Evolutionary conservation across 441 rosid species (phyloP).

Genomic region (Adansonia rubrostipa): DNA sequence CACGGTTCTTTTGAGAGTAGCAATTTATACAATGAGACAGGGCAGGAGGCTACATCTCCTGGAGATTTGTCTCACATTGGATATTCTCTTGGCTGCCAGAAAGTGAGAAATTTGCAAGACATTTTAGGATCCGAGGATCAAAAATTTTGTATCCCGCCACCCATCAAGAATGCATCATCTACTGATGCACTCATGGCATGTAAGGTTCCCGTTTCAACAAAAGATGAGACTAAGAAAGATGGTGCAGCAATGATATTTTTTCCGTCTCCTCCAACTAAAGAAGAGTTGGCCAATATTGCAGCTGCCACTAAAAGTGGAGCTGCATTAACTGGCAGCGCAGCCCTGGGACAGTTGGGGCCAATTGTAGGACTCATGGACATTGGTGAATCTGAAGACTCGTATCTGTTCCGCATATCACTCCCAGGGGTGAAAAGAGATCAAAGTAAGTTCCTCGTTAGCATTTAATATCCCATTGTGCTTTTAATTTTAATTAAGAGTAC

Average conservation of each 20-base stretch:
- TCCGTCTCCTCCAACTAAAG: constrained; percentile 39
- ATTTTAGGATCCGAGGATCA: neutral
- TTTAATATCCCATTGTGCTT: neutral
- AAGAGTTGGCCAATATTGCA: constrained; percentile 39
- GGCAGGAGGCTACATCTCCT: too few relatives aligned
- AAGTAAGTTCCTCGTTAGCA: constrained; percentile 40
- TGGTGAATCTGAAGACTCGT: constrained; percentile 54
- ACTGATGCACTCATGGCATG: neutral
- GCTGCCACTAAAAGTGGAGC: constrained; percentile 40
- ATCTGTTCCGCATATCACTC: constrained; percentile 59
- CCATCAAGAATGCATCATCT: neutral
- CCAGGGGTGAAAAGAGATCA: constrained; percentile 70
- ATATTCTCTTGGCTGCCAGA: constrained; percentile 7
- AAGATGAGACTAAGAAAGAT: neutral
- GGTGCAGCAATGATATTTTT: constrained; percentile 19
- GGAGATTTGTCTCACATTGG: constrained; percentile 1
- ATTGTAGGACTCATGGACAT: constrained; percentile 52
- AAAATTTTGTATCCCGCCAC: neutral
- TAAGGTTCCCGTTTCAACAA: neutral
- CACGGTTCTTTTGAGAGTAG: constrained; percentile 3
- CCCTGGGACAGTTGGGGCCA: constrained; percentile 44
- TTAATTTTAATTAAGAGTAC: neutral
- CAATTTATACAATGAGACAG: too few relatives aligned
- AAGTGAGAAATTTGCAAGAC: neutral
- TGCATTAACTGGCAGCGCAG: constrained; percentile 39